Evolutionary conservation across 2,329 filamentous ascomycete species (phyloP), one percentile per base, ranked within the genome.

Genomic region (Penicillium sp.): DNA sequence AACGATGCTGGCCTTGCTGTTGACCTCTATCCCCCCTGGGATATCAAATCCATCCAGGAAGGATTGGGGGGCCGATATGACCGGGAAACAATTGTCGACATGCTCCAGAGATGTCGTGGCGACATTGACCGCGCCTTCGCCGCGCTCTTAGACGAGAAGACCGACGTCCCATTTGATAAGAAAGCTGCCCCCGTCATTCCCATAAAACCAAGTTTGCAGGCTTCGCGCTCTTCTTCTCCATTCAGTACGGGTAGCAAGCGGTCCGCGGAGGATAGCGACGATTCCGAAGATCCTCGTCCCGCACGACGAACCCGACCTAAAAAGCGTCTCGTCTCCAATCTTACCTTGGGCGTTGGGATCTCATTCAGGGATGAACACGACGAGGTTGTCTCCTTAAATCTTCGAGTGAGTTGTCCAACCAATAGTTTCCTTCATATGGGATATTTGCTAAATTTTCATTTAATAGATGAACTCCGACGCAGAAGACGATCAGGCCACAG

Each of bases 61-160:
- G 80, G 80, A 4, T 70, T 86, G 10, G 82, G 82, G 21, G 80
- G 78, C 54, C 74, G 78, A 51, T 76, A 78, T 42, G 79, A 83
- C 63, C 78, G 79, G 41, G 75, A 74, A 29, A 78, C 78, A 25
- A 82, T 86, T 59, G 79, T 80, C 49, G 77, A 80, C 61, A 78
- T 80, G 59, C 74, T 86, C 33, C 77, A 82, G 64, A 78, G 80
- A 61, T 79, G 78, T 55, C 81, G 79, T 49, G 82, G 83, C 42
- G 79, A 83, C 63, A 77, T 86, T 44, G 77, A 84, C 62, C 70
- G 75, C 29, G 81, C 83, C 7, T 82, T 85, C 42, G 77, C 77
- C 13, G 80, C 77, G 45, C 69, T 86, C 19, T 68, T 84, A 3
- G 82, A 82, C 38, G 75, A 76, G 3, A 77, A 81, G 36, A 49